Conservation (phyloP, 108 stramenopile species). For the Nannochloropsis gaditana region DNA sequence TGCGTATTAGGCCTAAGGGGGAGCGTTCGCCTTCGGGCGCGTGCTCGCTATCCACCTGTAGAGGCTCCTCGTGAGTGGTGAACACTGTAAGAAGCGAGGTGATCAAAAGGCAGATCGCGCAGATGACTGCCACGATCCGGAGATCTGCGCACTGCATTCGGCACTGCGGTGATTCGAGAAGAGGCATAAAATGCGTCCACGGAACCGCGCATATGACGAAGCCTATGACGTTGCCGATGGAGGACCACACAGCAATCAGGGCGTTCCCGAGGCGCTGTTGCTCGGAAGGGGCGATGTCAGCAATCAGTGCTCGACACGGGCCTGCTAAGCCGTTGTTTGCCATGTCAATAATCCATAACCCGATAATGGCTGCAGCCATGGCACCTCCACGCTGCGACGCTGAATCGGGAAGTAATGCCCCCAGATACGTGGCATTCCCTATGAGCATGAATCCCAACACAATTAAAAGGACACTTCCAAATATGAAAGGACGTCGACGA, state of each 20-base stretch:
- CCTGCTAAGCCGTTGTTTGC: constrained; percentile 2
- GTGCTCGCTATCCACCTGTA: neutral
- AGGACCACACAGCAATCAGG: constrained; percentile 8
- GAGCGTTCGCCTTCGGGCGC: neutral
- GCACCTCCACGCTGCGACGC: neutral
- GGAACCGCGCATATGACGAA: neutral
- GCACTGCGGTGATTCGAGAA: neutral
- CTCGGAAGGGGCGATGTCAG: constrained; percentile 12
- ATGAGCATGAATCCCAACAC: neutral
- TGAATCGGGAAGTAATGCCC: neutral
- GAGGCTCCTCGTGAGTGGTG: constrained; percentile 5
- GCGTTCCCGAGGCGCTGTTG: constrained; percentile 1
- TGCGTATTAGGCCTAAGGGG: neutral
- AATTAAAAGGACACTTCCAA: constrained; percentile 7
- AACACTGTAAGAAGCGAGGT: neutral
- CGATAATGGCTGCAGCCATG: neutral
- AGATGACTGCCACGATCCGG: neutral
- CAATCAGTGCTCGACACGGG: constrained; percentile 7
- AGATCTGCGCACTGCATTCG: constrained; percentile 19
- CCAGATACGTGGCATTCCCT: neutral
- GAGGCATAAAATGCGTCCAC: neutral
- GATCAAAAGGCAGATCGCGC: constrained; percentile 11
- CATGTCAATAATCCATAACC: constrained; percentile 20
- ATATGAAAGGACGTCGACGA: neutral
- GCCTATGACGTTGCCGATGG: constrained; percentile 19